phyloP scores from a whole-genome alignment of 257 asterid species.

The Salvia splendens region DNA sequence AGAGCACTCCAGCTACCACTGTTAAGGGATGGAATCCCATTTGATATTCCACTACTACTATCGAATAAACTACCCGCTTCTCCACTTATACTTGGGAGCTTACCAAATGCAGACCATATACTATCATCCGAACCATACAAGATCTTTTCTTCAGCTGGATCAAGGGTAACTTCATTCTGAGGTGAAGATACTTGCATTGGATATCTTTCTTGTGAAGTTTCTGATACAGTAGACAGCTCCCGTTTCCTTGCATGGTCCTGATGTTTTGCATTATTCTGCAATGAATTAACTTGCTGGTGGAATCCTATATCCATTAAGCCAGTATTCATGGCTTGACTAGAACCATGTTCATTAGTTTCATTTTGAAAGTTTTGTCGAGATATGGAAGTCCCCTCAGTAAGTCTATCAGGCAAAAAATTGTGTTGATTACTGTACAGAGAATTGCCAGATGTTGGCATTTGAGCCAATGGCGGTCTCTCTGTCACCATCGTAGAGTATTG shows the following conservation, averaged over 20 bases:
- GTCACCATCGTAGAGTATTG: conserved; percentile 58
- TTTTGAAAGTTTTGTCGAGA: conserved; percentile 55
- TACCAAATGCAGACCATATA: conserved; percentile 78
- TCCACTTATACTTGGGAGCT: conserved; percentile 50
- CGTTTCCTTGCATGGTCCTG: conserved; percentile 45
- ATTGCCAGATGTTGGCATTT: conserved; percentile 46
- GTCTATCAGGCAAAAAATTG: conserved; percentile 49
- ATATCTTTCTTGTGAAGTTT: conserved; percentile 46
- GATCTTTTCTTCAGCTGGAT: conserved; percentile 88
- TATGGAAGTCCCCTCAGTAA: conserved; percentile 42
- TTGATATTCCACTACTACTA: conserved; percentile 45
- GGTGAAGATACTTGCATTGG: conserved; percentile 44
- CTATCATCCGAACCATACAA: conserved; percentile 88
- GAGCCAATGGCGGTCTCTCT: conserved; percentile 57
- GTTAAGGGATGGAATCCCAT: conserved; percentile 59
- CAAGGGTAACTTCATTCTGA: conserved; percentile 62
- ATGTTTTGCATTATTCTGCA: conserved; percentile 47
- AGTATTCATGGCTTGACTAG: conserved; percentile 44
- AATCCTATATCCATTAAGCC: conserved; percentile 39
- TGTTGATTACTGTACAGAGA: conserved; percentile 52
- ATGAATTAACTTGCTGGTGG: conserved; percentile 52
- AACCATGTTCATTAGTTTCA: conserved; percentile 51
- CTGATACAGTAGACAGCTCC: conserved; percentile 43
- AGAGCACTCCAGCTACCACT: conserved; percentile 99
- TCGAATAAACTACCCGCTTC: conserved; percentile 58